These are phyloP conservation scores for Malassezia sp. DNA, from an alignment of 1,284 basidiomycete species.

Conservation along the genomic window DNA sequence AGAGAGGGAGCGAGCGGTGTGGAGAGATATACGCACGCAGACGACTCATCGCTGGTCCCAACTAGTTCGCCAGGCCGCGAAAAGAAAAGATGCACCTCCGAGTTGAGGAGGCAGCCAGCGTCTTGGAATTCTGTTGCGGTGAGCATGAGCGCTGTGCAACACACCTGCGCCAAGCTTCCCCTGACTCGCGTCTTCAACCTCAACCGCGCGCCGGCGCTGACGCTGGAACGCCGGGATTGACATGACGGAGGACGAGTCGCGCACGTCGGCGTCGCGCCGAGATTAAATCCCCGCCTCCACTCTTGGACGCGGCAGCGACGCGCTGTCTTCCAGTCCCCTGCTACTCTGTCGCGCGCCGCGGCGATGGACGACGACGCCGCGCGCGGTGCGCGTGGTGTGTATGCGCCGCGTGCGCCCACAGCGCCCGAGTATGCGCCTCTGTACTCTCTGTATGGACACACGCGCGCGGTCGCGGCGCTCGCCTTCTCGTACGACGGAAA, in stretches of 20 bases:
- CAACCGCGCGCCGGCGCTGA: conserved; percentile 21
- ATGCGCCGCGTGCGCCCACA: too few species aligned
- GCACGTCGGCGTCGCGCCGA: background rate
- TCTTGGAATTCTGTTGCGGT: conserved; percentile 67
- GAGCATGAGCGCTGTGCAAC: background rate
- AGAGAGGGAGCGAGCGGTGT: too few species aligned
- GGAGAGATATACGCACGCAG: conserved; percentile 41
- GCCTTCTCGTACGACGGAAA: conserved; percentile 50
- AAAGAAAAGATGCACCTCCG: conserved; percentile 76
- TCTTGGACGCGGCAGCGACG: background rate
- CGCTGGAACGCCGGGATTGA: conserved; percentile 15
- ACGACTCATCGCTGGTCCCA: conserved; percentile 69
- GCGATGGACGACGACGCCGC: conserved; percentile 4
- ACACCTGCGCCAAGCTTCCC: conserved; percentile 26
- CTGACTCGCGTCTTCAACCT: conserved; percentile 30
- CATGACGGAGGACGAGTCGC: conserved; percentile 1
- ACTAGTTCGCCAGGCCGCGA: conserved; percentile 59
- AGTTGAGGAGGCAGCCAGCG: conserved; percentile 75
- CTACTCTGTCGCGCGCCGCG: too few species aligned
- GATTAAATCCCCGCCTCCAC: background rate
- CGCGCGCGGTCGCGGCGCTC: conserved; percentile 48
- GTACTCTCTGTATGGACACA: conserved; percentile 49
- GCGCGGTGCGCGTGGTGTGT: too few species aligned
- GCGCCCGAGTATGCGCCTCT: conserved; percentile 21
- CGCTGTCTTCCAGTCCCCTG: too few species aligned